Base-by-base conservation (phyloP, 352 stramenopile species). In the Albugo candida region DNA sequence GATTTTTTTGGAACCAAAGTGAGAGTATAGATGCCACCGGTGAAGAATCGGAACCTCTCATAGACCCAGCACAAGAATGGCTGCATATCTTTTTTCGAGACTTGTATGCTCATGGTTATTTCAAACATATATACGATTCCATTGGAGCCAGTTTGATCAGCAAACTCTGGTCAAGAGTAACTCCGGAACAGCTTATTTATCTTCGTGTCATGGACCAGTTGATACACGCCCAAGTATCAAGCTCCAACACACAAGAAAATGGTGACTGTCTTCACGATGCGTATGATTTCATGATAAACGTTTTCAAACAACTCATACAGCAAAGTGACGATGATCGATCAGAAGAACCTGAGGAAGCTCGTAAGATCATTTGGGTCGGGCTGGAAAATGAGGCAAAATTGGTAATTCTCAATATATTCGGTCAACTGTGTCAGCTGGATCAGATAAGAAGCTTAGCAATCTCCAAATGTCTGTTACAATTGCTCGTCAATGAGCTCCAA, bases 51-150 rank as follows among this genome's bases (percentile, higher is more conserved):
- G 24, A 31, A 8, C 3, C 78, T 48, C 50, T 69, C 2, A 34
- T 70, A 13, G 73, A 88, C 31, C 65, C 73, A 17, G 73, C 73
- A 17, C 84, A 86, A 18, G 76, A 88, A 49, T 88, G 76, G 76
- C 74, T 88, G 20, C 76, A 60, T 31, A 47, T 74, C 37, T 38
- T 86, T 5, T 88, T 88, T 49, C 58, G 61, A 13, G 51, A 68
- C 8, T 59, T 84, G 2, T 84, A 86, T 37, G 55, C 62, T 14
- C 52, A 60, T 5, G 56, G 61, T 6, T 65, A 65, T 48, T 51
- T 47, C 0, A 78, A 70, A 21, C 53, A 79, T 12, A 48, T 88
- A 13, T 88, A 84, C 60, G 81, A 72, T 41, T 68, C 68, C 2
- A 68, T 88, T 0, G 67, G 76, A 2, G 73, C 70, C 6, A 70